Base-by-base conservation (phyloP, 306 rosid genomes). In the Potentilla sterilis region DNA sequence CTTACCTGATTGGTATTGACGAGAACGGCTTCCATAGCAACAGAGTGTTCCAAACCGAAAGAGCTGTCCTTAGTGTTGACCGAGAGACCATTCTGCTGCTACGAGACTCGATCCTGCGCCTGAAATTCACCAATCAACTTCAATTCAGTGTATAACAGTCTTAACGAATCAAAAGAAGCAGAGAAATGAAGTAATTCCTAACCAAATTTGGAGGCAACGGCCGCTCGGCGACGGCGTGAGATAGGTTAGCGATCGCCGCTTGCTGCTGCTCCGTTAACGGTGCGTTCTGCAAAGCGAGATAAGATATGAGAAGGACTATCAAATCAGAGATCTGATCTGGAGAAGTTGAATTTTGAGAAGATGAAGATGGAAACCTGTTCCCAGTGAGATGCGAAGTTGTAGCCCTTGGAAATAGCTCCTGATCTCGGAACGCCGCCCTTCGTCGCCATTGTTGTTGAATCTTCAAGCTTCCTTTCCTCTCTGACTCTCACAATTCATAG, bases 321-420 rank as follows among this genome's bases (percentile, higher is more conserved):
- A n/a, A 76, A 78, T 58, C 54, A 11, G 72, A 84, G 79, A 78
- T 59, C 63, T 15, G 75, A 84, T 70, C 67, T 18, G 49, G 66
- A 16, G 9, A 34, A 28, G 28, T 28, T 28, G 28, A 28, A 28
- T 28, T 28, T 28, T 28, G n/a, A 18, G 62, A 57, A 5, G 65
- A 57, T 34, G 52, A 9, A 42, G 70, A 51, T 2, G 49, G 22
- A 9, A 21, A 90, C 99, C 91, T 89, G 97, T 73, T 96, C 98
- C 99, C 99, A 96, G 72, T 87, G 80, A 79, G 96, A 88, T 63
- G 96, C 88, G 86, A 96, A 96, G 86, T 90, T 90, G 92, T 92
- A 92, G 75, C 99, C 93, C 63, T 67, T 92, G 69, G 99, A 88
- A 86, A 89, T 77, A 70, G 98, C 97, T 32, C 89, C 99, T 21